These are phyloP conservation scores for Globisporangium cederbergense DNA, from an alignment of 352 stramenopile species.

Conservation along the genomic window DNA sequence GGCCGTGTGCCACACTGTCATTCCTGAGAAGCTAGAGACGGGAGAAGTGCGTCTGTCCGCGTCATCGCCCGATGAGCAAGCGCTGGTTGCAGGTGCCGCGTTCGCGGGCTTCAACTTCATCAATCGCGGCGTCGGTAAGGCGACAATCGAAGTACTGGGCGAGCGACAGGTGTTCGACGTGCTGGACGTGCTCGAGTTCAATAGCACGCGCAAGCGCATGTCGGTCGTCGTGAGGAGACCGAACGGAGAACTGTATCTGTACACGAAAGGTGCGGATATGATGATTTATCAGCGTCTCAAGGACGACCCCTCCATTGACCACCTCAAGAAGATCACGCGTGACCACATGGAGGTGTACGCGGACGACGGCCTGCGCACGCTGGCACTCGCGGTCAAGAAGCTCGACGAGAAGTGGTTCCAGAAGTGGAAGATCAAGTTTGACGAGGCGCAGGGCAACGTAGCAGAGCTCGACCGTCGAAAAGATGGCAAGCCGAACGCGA, in stretches of 20 bases:
- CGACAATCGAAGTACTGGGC: slow-evolving; percentile 28
- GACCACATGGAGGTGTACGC: slow-evolving; percentile 85
- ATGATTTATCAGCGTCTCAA: slow-evolving; percentile 86
- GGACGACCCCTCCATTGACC: slow-evolving; percentile 42
- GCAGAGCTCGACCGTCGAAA: slow-evolving; percentile 76
- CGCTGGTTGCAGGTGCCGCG: slow-evolving; percentile 67
- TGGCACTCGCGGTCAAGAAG: slow-evolving; percentile 72
- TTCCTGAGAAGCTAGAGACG: slow-evolving; percentile 63
- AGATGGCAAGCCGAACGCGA: slow-evolving; percentile 71
- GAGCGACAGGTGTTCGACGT: slow-evolving; percentile 55
- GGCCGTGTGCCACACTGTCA: slow-evolving; percentile 82
- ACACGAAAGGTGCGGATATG: slow-evolving; percentile 92
- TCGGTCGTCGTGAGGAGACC: slow-evolving; percentile 83
- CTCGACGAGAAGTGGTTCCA: slow-evolving; percentile 71
- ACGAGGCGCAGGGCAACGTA: slow-evolving; percentile 66
- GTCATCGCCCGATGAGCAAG: slow-evolving; percentile 85
- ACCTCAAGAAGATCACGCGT: slow-evolving; percentile 52
- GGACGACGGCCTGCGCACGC: slow-evolving; percentile 79
- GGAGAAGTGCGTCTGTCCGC: slow-evolving; percentile 65
- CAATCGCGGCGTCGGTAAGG: slow-evolving; percentile 48
- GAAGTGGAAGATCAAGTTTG: slow-evolving; percentile 69
- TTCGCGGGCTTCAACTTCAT: slow-evolving; percentile 75
- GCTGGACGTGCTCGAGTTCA: slow-evolving; percentile 83
- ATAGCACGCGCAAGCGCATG: slow-evolving; percentile 97
- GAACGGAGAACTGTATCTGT: slow-evolving; percentile 54